Evolutionary conservation across 2,329 filamentous ascomycete genomes (phyloP).

Genomic region (Gnomoniopsis smithogilvyi): DNA sequence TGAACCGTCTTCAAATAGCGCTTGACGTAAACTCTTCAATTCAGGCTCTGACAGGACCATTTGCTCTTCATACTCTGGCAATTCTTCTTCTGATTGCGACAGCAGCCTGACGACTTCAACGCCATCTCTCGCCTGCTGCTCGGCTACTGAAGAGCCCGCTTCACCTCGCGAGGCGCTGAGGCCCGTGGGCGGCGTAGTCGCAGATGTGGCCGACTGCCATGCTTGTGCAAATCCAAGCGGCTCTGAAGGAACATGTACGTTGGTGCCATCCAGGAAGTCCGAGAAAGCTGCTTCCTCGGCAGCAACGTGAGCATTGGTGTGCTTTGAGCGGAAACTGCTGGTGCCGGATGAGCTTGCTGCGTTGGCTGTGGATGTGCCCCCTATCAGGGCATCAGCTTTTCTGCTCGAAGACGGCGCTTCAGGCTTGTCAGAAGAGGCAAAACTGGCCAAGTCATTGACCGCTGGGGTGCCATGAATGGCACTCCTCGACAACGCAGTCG

Average conservation of each 20-base stretch:
- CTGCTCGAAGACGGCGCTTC: slow-evolving; percentile 6
- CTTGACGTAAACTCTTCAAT: slow-evolving; percentile 30
- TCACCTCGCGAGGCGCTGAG: not conserved
- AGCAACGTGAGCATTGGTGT: slow-evolving; percentile 26
- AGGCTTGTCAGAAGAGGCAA: slow-evolving; percentile 11
- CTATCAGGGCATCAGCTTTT: slow-evolving; percentile 8
- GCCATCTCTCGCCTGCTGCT: slow-evolving; percentile 35
- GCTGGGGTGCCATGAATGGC: slow-evolving; percentile 20
- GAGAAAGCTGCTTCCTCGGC: slow-evolving; percentile 34
- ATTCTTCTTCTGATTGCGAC: slow-evolving; percentile 23
- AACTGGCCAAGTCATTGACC: slow-evolving; percentile 1
- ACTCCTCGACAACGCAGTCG: slow-evolving; percentile 22
- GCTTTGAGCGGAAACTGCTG: slow-evolving; percentile 26
- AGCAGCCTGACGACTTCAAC: slow-evolving; percentile 37
- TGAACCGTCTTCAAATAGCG: slow-evolving; percentile 32
- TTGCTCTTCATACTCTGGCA: slow-evolving; percentile 19
- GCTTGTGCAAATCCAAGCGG: slow-evolving; percentile 18
- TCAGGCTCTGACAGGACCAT: slow-evolving; percentile 27
- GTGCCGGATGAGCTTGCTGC: slow-evolving; percentile 10
- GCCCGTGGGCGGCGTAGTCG: too few species aligned
- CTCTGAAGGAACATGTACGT: slow-evolving; percentile 20
- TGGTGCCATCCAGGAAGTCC: slow-evolving; percentile 31
- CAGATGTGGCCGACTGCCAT: slow-evolving; percentile 12
- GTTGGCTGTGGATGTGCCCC: slow-evolving; percentile 22
- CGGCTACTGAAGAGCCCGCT: slow-evolving; percentile 24